Evolutionary conservation across 306 rosid species (phyloP).

Genomic region (Chamaecrista fasciculata): DNA sequence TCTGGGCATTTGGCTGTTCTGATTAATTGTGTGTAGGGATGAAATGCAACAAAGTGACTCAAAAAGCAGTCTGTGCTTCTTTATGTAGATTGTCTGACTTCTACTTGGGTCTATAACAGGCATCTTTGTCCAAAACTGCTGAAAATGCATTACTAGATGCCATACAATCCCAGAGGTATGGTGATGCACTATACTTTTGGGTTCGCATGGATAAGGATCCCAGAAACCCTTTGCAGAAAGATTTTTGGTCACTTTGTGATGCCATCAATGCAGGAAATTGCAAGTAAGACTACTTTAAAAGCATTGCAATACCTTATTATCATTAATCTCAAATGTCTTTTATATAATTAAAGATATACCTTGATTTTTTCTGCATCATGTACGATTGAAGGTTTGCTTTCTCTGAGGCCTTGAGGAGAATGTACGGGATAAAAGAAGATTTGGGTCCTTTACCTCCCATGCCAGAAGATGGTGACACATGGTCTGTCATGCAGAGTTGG

Average conservation of each 20-base stretch:
- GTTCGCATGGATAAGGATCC: slow-evolving; percentile 77
- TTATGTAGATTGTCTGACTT: slow-evolving; percentile 24
- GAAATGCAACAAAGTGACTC: not conserved
- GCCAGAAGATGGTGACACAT: slow-evolving; percentile 77
- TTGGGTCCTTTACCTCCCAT: slow-evolving; percentile 68
- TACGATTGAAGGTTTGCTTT: slow-evolving; percentile 66
- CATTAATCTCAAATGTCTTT: slow-evolving; percentile 6
- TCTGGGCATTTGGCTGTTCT: not conserved
- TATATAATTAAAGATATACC: not conserved
- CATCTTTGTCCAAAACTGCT: slow-evolving; percentile 65
- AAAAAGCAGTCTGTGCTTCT: not conserved
- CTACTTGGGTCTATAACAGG: slow-evolving; percentile 54
- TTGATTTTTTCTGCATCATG: slow-evolving; percentile 24
- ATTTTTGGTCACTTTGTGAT: slow-evolving; percentile 96
- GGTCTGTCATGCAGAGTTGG: slow-evolving; percentile 96
- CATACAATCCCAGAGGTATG: slow-evolving; percentile 62
- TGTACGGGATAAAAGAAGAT: slow-evolving; percentile 68
- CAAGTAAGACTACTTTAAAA: slow-evolving; percentile 55
- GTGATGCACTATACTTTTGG: slow-evolving; percentile 96
- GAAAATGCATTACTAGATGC: slow-evolving; percentile 75
- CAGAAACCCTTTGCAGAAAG: slow-evolving; percentile 59
- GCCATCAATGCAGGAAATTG: slow-evolving; percentile 92
- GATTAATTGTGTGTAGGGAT: not conserved
- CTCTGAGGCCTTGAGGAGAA: slow-evolving; percentile 70
- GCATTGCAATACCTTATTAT: not conserved